Evolutionary conservation across 2,329 filamentous ascomycete species (phyloP).

Genomic region (Exophiala sp.): DNA sequence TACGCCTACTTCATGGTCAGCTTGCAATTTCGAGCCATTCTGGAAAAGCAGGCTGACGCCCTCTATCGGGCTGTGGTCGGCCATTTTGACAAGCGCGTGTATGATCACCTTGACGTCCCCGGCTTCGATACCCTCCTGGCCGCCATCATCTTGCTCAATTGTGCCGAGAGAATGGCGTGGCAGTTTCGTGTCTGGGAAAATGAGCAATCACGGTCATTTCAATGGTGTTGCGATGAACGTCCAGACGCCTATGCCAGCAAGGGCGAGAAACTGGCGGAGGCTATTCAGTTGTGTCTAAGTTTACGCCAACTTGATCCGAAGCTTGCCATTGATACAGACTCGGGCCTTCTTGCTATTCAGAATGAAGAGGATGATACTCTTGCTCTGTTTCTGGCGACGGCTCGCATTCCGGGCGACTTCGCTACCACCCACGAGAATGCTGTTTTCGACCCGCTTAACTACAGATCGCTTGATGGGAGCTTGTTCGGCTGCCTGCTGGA

Average conservation of each 20-base stretch:
- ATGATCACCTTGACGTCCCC: slow-evolving; percentile 54
- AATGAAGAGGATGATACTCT: slow-evolving; percentile 36
- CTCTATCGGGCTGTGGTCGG: slow-evolving; percentile 56
- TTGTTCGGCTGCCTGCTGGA: slow-evolving; percentile 10
- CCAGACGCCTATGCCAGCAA: slow-evolving; percentile 53
- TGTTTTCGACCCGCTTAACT: slow-evolving; percentile 38
- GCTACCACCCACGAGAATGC: slow-evolving; percentile 31
- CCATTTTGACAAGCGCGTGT: slow-evolving; percentile 57
- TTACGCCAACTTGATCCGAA: slow-evolving; percentile 52
- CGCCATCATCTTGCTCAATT: slow-evolving; percentile 56
- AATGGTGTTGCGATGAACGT: slow-evolving; percentile 54
- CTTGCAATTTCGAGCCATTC: slow-evolving; percentile 53
- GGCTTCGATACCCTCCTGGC: slow-evolving; percentile 60
- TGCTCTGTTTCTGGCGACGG: slow-evolving; percentile 7
- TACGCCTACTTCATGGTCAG: slow-evolving; percentile 51
- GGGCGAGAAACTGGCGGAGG: slow-evolving; percentile 56
- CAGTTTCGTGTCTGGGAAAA: slow-evolving; percentile 54
- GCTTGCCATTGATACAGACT: slow-evolving; percentile 37
- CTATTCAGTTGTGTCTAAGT: slow-evolving; percentile 56
- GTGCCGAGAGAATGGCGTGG: slow-evolving; percentile 59
- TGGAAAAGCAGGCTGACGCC: slow-evolving; percentile 53
- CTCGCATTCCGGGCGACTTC: slow-evolving; percentile 3
- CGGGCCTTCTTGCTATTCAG: slow-evolving; percentile 38
- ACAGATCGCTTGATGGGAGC: slow-evolving; percentile 38
- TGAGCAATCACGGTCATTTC: slow-evolving; percentile 33